Percentiles rank a stretch among this genome's conserved stretches.
Evolutionary conservation across 495 filamentous ascomycete species (phyloP).

Genomic region (Trichoderma virens): DNA sequence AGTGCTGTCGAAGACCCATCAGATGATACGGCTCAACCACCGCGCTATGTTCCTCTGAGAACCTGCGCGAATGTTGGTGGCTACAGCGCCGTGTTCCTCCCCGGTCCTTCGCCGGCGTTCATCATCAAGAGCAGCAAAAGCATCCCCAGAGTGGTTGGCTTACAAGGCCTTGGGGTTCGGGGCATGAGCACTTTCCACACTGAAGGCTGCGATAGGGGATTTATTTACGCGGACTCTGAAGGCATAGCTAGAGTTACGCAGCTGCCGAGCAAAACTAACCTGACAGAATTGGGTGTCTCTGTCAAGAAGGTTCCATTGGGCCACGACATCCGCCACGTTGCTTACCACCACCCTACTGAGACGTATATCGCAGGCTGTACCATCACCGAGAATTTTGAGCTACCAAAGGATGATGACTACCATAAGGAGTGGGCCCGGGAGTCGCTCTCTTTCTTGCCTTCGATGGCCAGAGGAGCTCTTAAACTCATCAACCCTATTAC

Average conservation of each 20-base stretch:
- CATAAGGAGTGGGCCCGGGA: constrained; percentile 74
- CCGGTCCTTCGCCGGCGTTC: constrained; percentile 70
- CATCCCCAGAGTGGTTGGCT: constrained; percentile 60
- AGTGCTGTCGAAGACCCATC: constrained; percentile 32
- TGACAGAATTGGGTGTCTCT: constrained; percentile 61
- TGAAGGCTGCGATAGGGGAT: constrained; percentile 66
- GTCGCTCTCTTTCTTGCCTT: constrained; percentile 54
- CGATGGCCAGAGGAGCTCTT: constrained; percentile 56
- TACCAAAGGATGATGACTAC: constrained; percentile 77
- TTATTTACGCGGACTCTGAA: constrained; percentile 66
- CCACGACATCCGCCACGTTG: constrained; percentile 62
- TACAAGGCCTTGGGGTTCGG: constrained; percentile 55
- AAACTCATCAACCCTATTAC: constrained; percentile 68
- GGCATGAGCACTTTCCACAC: constrained; percentile 67
- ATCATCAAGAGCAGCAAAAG: constrained; percentile 70
- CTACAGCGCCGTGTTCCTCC: constrained; percentile 71
- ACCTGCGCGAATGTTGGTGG: constrained; percentile 60
- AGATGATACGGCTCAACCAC: constrained; percentile 31
- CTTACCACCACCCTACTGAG: constrained; percentile 65
- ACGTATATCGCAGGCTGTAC: constrained; percentile 73
- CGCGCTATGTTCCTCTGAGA: constrained; percentile 47
- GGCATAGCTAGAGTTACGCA: constrained; percentile 59
- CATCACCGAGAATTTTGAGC: constrained; percentile 57
- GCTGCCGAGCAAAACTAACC: constrained; percentile 54
- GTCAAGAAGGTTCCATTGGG: constrained; percentile 59